Base-by-base conservation (phyloP, 148 eudicot species). In the Beta vulgaris region DNA sequence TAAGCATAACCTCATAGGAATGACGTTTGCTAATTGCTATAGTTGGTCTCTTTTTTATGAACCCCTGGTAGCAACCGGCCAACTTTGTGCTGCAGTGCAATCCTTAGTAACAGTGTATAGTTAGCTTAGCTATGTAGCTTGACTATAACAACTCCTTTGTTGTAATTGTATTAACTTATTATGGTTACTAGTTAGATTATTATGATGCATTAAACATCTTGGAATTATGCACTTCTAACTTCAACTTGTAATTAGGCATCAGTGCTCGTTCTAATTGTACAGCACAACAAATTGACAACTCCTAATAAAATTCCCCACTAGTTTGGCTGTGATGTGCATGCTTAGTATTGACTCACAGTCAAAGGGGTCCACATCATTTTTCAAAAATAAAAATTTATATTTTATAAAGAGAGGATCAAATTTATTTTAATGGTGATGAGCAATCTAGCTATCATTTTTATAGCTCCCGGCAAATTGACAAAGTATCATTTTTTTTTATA, bases 201-300 rank as follows among this genome's bases (percentile, higher is more conserved):
- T 34, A 34, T 70, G 43, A 49, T 53, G 74, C 63, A 34, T 71
- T 34, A 53, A n/a, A 71, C 32, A 35, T 54, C 32, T n/a, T 71
- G 37, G 51, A 31, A 3, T 11, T 8, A 36, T n/a, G 31, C 74
- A 53, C 1, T 23, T 66, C 69, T 25, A 37, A 62, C 15, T 31
- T 69, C 19, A 37, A 62, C 15, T 31, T 69, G 26, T 21, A 18
- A 21, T 32, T 49, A 71, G 63, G 46, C 44, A 3, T 71, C 6
- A 48, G 48, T 48, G 12, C 16, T 37, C 18, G 18, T 63, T 18
- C 26, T 35, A 63, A 63, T 35, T 7, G 25, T 63, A 34, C 40
- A 63, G 19, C 21, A 28, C 15, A 48, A 21, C 16, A 29, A 69
- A 69, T 32, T 48, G 60, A 69, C 73, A 48, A 69, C n/a, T 18